phyloP scores from a whole-genome alignment of 2,329 filamentous ascomycete species.

The Grosmannia serpens region DNA sequence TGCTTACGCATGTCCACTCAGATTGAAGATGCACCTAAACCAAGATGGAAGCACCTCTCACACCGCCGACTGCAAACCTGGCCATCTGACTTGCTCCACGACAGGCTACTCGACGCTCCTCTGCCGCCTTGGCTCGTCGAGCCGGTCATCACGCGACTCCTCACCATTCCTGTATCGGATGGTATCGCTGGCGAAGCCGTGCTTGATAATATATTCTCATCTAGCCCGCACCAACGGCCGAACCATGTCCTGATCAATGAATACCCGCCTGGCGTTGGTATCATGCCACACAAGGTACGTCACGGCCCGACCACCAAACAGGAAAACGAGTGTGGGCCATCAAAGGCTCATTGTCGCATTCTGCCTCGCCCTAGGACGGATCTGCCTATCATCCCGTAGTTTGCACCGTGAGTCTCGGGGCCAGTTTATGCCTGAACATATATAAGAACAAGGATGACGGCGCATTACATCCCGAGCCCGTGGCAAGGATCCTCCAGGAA shows the following conservation, averaged over 20 bases:
- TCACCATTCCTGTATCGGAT: conserved; percentile 28
- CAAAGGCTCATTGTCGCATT: background rate
- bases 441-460: conserved; percentile 52
- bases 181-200: conserved; percentile 4
- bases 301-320: background rate
- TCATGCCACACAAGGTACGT: conserved; percentile 76
- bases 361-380: conserved; percentile 50
- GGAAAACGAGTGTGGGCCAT: background rate
- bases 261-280: conserved; percentile 79
- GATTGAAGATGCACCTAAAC: conserved; percentile 55
- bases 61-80: conserved; percentile 84
- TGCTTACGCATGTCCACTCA: conserved; percentile 7
- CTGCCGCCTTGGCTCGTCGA: conserved; percentile 65
- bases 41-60: conserved; percentile 78
- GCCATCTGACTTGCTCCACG: conserved; percentile 69
- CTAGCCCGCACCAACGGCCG: conserved; percentile 62
- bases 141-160: conserved; percentile 54
- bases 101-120: conserved; percentile 63
- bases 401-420: conserved; percentile 79
- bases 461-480: conserved; percentile 38
- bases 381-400: conserved; percentile 77
- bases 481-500: conserved; percentile 64
- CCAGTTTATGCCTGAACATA: conserved; percentile 66
- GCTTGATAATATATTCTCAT: conserved; percentile 36
- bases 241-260: conserved; percentile 95